Evolutionary conservation across 1,139 yeast genomes (phyloP).

Genomic region (Sugiyamaella castrensis): DNA sequence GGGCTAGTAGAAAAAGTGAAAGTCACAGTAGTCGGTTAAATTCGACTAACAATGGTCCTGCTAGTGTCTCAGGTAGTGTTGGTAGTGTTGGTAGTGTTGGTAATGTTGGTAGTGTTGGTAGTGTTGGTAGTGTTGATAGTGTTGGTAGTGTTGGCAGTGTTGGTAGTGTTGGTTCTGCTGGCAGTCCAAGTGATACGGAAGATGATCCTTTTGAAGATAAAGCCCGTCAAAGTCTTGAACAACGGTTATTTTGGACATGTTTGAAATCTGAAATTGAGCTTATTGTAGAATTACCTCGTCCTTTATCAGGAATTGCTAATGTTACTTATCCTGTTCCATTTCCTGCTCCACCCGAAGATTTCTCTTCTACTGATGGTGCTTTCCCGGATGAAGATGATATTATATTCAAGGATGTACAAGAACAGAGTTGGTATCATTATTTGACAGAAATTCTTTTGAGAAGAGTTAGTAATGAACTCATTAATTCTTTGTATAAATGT

Average conservation of each 20-base stretch:
- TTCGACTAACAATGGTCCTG: neutral
- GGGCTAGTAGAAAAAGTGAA: constrained; percentile 4
- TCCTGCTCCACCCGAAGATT: constrained; percentile 22
- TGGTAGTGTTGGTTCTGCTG: constrained; percentile 8
- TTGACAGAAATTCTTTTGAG: constrained; percentile 21
- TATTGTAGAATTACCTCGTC: constrained; percentile 19
- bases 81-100: constrained; percentile 10
- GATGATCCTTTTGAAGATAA: constrained; percentile 11
- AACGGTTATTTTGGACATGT: constrained; percentile 22
- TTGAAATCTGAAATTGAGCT: constrained; percentile 22
- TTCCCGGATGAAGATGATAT: constrained; percentile 19
- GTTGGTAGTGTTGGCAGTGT: constrained; percentile 9
- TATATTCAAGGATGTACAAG: constrained; percentile 17
- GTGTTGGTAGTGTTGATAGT: constrained; percentile 9
- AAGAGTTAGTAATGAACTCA: constrained; percentile 16
- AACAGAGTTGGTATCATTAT: constrained; percentile 23
- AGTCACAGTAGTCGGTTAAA: neutral
- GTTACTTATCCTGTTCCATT: constrained; percentile 21
- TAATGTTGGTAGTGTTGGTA: constrained; percentile 5
- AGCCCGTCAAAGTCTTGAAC: constrained; percentile 16
- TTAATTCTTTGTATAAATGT: constrained; percentile 18
- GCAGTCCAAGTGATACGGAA: constrained; percentile 1
- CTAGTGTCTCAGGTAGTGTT: constrained; percentile 2
- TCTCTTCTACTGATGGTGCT: constrained; percentile 16
- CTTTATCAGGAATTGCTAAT: constrained; percentile 21